phyloP scores from a whole-genome alignment of 306 rosid species.

The Biancaea sappan region DNA sequence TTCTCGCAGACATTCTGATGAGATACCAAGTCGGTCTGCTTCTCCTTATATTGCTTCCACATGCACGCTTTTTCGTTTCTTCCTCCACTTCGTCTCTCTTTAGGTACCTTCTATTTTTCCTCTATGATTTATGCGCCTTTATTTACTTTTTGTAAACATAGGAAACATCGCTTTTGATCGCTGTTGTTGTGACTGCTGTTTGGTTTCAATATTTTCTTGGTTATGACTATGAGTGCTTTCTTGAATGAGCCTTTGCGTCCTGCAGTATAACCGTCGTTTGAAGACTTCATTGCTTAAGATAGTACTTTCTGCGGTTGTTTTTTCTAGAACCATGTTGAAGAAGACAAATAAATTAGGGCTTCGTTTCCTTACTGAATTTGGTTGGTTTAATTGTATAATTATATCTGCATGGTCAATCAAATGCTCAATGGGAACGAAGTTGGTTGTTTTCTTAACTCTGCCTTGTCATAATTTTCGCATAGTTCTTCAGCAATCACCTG shows the following conservation, averaged over 20 bases:
- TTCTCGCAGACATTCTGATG: slow-evolving; percentile 57
- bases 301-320: slow-evolving; percentile 8
- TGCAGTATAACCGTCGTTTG: neutral
- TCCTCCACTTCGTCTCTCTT: neutral
- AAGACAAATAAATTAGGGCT: slow-evolving; percentile 31
- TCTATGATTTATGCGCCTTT: neutral
- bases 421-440: neutral
- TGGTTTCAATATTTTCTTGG: neutral
- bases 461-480: neutral
- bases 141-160: neutral
- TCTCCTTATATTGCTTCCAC: slow-evolving; percentile 26
- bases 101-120: slow-evolving; percentile 4
- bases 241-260: slow-evolving; percentile 5
- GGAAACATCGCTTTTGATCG: slow-evolving; percentile 1
- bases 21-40: slow-evolving; percentile 48
- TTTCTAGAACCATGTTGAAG: neutral
- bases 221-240: neutral
- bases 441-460: neutral
- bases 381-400: slow-evolving; percentile 16
- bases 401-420: neutral
- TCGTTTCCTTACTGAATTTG: slow-evolving; percentile 3
- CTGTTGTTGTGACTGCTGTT: neutral
- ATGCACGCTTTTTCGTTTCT: slow-evolving; percentile 22
- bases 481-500: neutral
- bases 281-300: slow-evolving; percentile 20